These are phyloP conservation scores for Botrytis byssoidea DNA, from an alignment of 2,329 filamentous ascomycete species.

Conservation along the genomic window DNA sequence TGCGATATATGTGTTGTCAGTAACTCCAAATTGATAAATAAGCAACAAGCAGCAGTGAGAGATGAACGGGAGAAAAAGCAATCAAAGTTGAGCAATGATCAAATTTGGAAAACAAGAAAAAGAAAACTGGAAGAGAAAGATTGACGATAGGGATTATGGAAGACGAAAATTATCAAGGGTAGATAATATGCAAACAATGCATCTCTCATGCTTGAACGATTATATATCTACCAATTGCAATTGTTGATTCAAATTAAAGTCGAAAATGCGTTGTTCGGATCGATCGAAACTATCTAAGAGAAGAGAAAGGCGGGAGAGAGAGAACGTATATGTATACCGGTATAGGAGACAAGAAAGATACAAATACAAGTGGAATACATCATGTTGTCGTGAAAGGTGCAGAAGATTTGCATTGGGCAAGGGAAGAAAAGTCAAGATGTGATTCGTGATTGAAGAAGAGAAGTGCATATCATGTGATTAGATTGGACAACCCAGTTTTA, in stretches of 20 bases:
- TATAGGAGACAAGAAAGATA: not conserved
- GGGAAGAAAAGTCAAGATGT: not conserved
- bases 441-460: slow-evolving; percentile 9
- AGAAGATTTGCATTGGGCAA: not conserved
- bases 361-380: not conserved
- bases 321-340: not conserved
- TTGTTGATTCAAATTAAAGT: slow-evolving; percentile 4
- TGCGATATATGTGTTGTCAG: slow-evolving; percentile 16
- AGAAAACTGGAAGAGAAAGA: not conserved
- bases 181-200: slow-evolving; percentile 13
- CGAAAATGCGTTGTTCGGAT: slow-evolving; percentile 17
- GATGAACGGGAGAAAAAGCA: not conserved
- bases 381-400: not conserved
- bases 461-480: not conserved
- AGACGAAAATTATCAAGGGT: slow-evolving; percentile 3
- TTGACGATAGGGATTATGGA: slow-evolving; percentile 7
- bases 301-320: not conserved
- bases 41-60: not conserved
- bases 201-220: slow-evolving; percentile 7
- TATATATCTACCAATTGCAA: slow-evolving; percentile 20
- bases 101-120: slow-evolving; percentile 3
- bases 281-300: slow-evolving; percentile 11
- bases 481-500: not conserved
- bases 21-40: not conserved
- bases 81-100: not conserved